phyloP scores from a whole-genome alignment of 306 rosid genomes.

The Dalbergia cultrata region DNA sequence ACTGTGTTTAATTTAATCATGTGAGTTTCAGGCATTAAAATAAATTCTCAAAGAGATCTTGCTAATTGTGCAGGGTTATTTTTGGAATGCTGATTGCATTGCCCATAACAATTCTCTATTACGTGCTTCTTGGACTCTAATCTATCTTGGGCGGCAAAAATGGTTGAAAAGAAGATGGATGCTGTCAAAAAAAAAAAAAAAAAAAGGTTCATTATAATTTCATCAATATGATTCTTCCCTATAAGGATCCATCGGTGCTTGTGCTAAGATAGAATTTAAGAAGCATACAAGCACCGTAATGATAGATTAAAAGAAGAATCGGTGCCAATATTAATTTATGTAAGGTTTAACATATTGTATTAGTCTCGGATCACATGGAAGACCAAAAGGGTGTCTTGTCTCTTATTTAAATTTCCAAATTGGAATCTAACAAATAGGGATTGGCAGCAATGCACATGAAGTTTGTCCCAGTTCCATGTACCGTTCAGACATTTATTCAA shows the following conservation, averaged over 20 bases:
- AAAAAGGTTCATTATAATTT: background rate
- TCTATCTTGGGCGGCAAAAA: constrained; percentile 42
- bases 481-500: constrained; percentile 50
- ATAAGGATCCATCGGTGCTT: constrained; percentile 31
- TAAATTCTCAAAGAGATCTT: constrained; percentile 3
- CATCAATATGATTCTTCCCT: constrained; percentile 34
- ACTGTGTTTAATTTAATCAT: background rate
- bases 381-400: constrained; percentile 55
- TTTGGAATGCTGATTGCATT: constrained; percentile 89
- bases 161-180: constrained; percentile 19
- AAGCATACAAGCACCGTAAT: constrained; percentile 48
- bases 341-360: constrained; percentile 38
- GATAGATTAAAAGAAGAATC: constrained; percentile 26
- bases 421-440: constrained; percentile 46
- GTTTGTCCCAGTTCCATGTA: constrained; percentile 47
- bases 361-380: constrained; percentile 53
- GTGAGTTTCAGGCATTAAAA: background rate
- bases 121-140: constrained; percentile 77
- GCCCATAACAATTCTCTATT: constrained; percentile 85
- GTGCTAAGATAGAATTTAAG: constrained; percentile 39
- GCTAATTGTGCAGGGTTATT: constrained; percentile 70
- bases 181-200: no score
- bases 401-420: constrained; percentile 24
- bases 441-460: constrained; percentile 64
- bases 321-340: constrained; percentile 15